A percentile compares a stretch with the other conserved stretches of the same genome.
Evolutionary conservation across 2,329 filamentous ascomycete species (phyloP).

Genomic region (Pseudogymnoascus sp.): DNA sequence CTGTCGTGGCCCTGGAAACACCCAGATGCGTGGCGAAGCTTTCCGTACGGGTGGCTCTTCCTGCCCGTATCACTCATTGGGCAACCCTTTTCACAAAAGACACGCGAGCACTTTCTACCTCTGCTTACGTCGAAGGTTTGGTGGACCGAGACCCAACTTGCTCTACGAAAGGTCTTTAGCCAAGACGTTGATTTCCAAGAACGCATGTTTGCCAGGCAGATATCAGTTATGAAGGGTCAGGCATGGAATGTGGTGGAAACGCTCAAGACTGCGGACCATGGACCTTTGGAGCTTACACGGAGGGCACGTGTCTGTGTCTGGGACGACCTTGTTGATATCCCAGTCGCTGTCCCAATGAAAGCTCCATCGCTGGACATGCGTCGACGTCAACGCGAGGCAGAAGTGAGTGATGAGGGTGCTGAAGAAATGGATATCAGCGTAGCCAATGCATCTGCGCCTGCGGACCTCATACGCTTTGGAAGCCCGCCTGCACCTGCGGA

Average conservation of each 20-base stretch:
- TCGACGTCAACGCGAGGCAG: constrained; percentile 47
- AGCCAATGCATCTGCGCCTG: constrained; percentile 50
- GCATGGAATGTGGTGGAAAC: constrained; percentile 99
- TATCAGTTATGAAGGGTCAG: constrained; percentile 98
- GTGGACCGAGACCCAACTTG: constrained; percentile 92
- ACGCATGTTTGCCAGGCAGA: constrained; percentile 96
- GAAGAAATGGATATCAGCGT: constrained; percentile 91
- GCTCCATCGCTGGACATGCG: constrained; percentile 78
- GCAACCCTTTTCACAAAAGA: constrained; percentile 89
- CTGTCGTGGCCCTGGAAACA: constrained; percentile 99
- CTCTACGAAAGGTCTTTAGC: constrained; percentile 78
- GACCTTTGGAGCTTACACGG: constrained; percentile 84
- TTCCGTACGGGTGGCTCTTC: constrained; percentile 98
- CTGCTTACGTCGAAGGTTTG: constrained; percentile 88
- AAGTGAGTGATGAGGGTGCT: constrained; percentile 45
- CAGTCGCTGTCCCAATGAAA: constrained; percentile 84
- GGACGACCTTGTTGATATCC: constrained; percentile 95
- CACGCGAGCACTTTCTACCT: constrained; percentile 90
- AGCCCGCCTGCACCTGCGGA: constrained; percentile 45
- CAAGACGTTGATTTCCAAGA: constrained; percentile 95
- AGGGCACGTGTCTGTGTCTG: constrained; percentile 90
- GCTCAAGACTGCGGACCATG: constrained; percentile 84
- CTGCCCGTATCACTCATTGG: constrained; percentile 93
- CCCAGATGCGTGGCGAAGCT: constrained; percentile 81
- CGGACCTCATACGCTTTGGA: constrained; percentile 55